Evolutionary conservation across 2,329 filamentous ascomycete species (phyloP).

Genomic region (Aureobasidium pullulans): DNA sequence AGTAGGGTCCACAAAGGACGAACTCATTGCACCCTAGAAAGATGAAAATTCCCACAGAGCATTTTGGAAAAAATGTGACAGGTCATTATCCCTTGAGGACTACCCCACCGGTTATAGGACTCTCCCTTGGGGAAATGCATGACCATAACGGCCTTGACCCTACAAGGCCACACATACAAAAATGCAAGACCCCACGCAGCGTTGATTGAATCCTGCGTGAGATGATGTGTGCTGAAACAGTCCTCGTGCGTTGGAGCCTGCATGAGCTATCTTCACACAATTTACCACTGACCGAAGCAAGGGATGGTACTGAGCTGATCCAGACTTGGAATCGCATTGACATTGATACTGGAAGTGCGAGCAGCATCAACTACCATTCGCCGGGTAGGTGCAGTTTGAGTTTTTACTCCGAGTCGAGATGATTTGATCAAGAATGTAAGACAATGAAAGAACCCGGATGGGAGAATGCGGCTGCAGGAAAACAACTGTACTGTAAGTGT

Average conservation of each 20-base stretch:
- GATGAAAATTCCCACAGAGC: neutral
- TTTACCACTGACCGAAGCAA: neutral
- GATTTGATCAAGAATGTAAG: slow-evolving; percentile 12
- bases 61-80: slow-evolving; percentile 10
- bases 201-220: slow-evolving; percentile 11
- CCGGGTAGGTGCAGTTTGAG: neutral
- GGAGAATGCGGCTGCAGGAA: slow-evolving; percentile 6
- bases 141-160: slow-evolving; percentile 4
- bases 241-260: slow-evolving; percentile 12
- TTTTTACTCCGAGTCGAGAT: neutral
- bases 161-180: slow-evolving; percentile 11
- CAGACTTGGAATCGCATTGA: slow-evolving; percentile 8
- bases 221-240: slow-evolving; percentile 8
- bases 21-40: slow-evolving; percentile 9
- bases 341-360: neutral
- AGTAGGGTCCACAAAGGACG: slow-evolving; percentile 5
- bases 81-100: slow-evolving; percentile 5
- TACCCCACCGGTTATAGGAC: slow-evolving; percentile 9
- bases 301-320: slow-evolving; percentile 3
- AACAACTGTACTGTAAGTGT: neutral
- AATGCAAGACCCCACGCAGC: slow-evolving; percentile 8
- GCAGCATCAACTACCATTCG: neutral
- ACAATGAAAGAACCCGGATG: neutral
- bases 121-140: neutral
- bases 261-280: slow-evolving; percentile 2